These are phyloP conservation scores for Amylocystis lapponica DNA, from an alignment of 768 basidiomycete species.

Conservation along the genomic window DNA sequence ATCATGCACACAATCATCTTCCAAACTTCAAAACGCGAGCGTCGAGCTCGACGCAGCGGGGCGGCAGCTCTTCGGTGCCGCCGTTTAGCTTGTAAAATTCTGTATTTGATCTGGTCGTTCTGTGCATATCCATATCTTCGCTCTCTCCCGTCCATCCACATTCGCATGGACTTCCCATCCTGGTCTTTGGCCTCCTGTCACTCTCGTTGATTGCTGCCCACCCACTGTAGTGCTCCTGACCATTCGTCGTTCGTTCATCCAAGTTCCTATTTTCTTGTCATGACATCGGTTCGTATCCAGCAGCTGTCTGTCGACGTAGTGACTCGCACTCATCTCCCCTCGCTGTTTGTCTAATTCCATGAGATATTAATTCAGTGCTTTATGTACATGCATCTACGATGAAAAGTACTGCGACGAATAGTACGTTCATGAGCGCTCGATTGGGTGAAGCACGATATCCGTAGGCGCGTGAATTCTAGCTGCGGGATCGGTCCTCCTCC, in stretches of 20 bases:
- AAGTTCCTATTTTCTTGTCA: not conserved
- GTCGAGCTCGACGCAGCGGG: conserved; percentile 48
- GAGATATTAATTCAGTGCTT: conserved; percentile 3
- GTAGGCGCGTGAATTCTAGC: too few relatives aligned
- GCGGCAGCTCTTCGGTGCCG: conserved; percentile 24
- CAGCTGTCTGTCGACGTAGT: not conserved
- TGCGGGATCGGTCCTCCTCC: too few relatives aligned
- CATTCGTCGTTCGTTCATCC: not conserved
- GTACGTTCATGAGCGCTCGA: too few relatives aligned
- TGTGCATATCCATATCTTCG: too few relatives aligned
- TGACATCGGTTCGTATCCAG: too few relatives aligned
- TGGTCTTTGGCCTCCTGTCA: too few relatives aligned
- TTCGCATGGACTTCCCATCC: not conserved
- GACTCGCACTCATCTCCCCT: not conserved
- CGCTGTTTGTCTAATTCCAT: not conserved
- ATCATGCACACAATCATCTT: conserved; percentile 51
- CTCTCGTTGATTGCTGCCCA: not conserved
- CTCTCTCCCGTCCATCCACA: too few relatives aligned
- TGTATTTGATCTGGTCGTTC: too few relatives aligned
- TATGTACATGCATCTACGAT: conserved; percentile 4
- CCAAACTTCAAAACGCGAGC: conserved; percentile 61
- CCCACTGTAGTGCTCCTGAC: not conserved
- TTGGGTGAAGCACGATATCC: too few relatives aligned
- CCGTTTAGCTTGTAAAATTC: conserved; percentile 11
- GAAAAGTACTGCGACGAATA: not conserved